Evolutionary conservation across 257 asterid genomes (phyloP).

Genomic region (Capsicum chinense): DNA sequence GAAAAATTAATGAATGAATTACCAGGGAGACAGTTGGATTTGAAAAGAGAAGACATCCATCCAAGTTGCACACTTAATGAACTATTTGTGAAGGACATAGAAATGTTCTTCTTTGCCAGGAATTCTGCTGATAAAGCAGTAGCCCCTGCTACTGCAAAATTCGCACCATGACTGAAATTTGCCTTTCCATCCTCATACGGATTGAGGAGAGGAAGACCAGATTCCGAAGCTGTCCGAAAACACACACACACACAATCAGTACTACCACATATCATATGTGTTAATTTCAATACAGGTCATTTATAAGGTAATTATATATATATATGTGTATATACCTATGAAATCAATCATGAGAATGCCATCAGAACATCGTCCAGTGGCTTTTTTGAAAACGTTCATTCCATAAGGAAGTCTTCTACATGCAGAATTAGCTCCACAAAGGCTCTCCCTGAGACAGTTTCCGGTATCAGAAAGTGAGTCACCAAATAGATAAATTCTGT

Average conservation of each 20-base stretch:
- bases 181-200: conserved; percentile 2
- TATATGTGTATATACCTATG: not conserved
- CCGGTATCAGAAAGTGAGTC: conserved; percentile 42
- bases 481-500: conserved; percentile 36
- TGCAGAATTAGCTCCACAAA: not conserved
- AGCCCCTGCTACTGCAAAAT: conserved; percentile 33
- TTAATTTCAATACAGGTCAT: no score
- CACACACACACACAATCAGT: no score
- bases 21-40: conserved; percentile 21
- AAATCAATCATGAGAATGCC: conserved; percentile 35
- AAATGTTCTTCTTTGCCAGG: conserved; percentile 19
- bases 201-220: conserved; percentile 29
- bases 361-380: conserved; percentile 35
- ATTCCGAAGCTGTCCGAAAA: conserved; percentile 9
- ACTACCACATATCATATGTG: no score
- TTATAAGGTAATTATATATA: no score
- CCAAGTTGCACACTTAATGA: conserved; percentile 35
- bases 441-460: conserved; percentile 30
- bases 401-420: conserved; percentile 34
- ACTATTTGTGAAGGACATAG: conserved; percentile 21
- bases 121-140: conserved; percentile 30
- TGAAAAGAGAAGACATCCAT: conserved; percentile 35
- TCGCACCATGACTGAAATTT: conserved; percentile 32
- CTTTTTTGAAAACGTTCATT: not conserved
- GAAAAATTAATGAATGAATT: not conserved